Evolutionary conservation across 441 rosid genomes (phyloP), one percentile per base, ranked within the genome.

Genomic region (Gossypium armourianum): DNA sequence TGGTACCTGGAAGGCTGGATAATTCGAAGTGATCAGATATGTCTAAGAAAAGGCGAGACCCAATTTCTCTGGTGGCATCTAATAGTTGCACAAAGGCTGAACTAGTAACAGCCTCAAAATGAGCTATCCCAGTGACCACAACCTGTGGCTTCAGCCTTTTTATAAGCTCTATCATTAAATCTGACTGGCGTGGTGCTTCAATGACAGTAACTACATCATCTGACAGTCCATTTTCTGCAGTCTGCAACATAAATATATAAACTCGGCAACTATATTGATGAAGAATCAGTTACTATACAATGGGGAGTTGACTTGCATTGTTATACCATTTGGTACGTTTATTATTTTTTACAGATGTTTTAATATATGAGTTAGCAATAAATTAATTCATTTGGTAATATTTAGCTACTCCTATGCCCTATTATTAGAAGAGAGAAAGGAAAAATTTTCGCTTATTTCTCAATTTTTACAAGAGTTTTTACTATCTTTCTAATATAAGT

Each of bases 11-110:
- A 75, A 91, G 94, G 84, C 98, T 93, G 77, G 96, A 93, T 62
- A 93, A 77, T 84, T 93, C 98, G 77, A 93, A 86, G 77, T 91
- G 94, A 83, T 93, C 96, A 75, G 98, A 93, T 83, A 91, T 89
- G 80, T 93, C 98, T 73, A 93, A 69, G 76, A 93, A 85, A 75
- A 93, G 96, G 70, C 90, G 89, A 63, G 75, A 87, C 75, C 96
- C 97, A 74, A 89, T 84, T 74, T 84, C 96, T 77, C 80, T 82
- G 0, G 98, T 91, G 67, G 86, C 79, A 74, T 93, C 92, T 76
- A 93, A 76, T 60, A 93, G 90, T 49, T 91, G 97, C 76, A 84
- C 84, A 81, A 93, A 89, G 9, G 96, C 93, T 71, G 98, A 89
- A 81, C 88, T 88, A 53, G 98, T 93, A 67, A 93, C 88, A 75